Evolutionary conservation across 176 grass and related monocot genomes (phyloP).

Genomic region (Hordeum marinum): DNA sequence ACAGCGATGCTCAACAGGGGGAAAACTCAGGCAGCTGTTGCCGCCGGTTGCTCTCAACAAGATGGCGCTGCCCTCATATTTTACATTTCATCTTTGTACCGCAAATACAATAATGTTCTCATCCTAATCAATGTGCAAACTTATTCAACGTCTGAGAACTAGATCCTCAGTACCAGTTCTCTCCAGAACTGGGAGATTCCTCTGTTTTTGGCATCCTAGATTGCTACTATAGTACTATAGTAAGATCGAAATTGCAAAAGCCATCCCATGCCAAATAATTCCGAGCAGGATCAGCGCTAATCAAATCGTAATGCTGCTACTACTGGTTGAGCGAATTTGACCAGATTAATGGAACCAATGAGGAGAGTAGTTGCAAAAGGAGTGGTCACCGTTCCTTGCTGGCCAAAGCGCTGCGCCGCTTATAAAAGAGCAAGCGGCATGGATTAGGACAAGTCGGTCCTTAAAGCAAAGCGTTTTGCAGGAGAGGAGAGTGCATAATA

Average conservation of each 20-base stretch:
- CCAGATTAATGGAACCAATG: not conserved
- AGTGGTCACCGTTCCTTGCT: constrained; percentile 10
- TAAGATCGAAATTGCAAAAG: not conserved
- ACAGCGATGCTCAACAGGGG: not conserved
- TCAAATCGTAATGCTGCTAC: not conserved
- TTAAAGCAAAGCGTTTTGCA: not conserved
- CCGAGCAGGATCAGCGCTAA: not conserved
- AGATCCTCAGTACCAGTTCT: not conserved
- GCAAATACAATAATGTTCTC: not conserved
- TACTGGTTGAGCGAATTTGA: not conserved
- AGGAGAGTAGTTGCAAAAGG: constrained; percentile 35
- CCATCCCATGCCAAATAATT: not conserved
- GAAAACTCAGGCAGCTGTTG: not conserved
- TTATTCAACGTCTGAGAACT: not conserved
- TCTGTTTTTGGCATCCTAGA: not conserved
- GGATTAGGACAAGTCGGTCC: constrained; percentile 19
- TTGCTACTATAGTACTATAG: not conserved
- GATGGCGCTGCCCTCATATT: not conserved
- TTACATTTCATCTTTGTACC: not conserved
- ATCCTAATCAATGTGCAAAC: not conserved
- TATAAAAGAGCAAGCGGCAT: constrained; percentile 1
- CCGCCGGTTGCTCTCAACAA: not conserved
- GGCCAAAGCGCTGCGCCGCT: constrained; percentile 19
- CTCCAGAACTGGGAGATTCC: not conserved
- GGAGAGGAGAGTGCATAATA: not conserved